phyloP scores from a whole-genome alignment of 306 rosid genomes.

The Fagus crenata region DNA sequence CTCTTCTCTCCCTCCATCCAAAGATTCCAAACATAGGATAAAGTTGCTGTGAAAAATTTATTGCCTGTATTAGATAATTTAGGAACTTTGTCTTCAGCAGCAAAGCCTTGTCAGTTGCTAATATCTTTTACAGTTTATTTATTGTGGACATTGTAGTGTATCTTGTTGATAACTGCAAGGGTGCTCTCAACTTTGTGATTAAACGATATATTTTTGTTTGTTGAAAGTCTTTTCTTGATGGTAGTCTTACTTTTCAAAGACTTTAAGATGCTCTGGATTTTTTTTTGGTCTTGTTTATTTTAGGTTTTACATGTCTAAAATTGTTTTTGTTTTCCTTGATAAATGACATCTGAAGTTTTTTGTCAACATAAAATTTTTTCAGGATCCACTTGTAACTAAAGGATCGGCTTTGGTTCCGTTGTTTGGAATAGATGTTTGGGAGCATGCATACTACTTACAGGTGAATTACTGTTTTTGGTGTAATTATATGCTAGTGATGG shows the following conservation, averaged over 20 bases:
- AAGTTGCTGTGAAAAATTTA: too few species aligned
- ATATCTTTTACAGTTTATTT: too few species aligned
- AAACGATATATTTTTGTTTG: not conserved
- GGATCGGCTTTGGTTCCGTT: conserved; percentile 40
- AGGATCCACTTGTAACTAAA: conserved; percentile 44
- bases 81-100: too few species aligned
- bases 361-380: conserved; percentile 8
- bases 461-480: conserved; percentile 12
- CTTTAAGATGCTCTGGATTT: not conserved
- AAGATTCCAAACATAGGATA: too few species aligned
- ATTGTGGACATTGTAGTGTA: not conserved
- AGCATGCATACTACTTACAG: conserved; percentile 45
- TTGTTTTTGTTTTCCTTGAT: not conserved
- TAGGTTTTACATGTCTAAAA: not conserved
- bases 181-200: not conserved
- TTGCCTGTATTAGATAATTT: too few species aligned
- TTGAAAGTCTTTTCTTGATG: conserved; percentile 1
- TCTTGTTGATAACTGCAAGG: not conserved
- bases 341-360: not conserved
- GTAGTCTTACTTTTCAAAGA: not conserved
- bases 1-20: too few species aligned
- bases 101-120: too few species aligned
- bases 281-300: not conserved
- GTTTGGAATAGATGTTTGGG: conserved; percentile 46
- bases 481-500: not conserved